phyloP scores from a whole-genome alignment of 306 rosid species.

The Hylodesmum podocarpum region DNA sequence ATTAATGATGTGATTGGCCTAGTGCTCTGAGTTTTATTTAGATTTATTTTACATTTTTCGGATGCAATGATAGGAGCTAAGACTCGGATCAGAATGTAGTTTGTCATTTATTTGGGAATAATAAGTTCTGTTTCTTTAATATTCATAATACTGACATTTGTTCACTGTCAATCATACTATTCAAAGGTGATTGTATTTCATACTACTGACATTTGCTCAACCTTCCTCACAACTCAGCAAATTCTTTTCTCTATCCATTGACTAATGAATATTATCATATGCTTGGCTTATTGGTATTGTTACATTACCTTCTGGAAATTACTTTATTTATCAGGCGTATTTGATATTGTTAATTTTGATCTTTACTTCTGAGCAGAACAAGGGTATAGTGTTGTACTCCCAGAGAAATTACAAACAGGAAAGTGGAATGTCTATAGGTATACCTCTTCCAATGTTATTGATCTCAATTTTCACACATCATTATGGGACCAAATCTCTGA shows the following conservation, averaged over 20 bases:
- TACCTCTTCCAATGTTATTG: constrained; percentile 22
- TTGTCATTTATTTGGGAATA: constrained; percentile 8
- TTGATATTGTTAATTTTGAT: constrained; percentile 30
- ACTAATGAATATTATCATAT: background rate
- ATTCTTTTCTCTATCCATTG: background rate
- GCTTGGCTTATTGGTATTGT: background rate
- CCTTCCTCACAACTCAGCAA: background rate
- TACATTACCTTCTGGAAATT: constrained; percentile 10
- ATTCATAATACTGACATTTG: constrained; percentile 3
- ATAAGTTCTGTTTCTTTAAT: background rate
- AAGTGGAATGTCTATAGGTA: constrained; percentile 97
- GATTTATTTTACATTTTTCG: background rate
- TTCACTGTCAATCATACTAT: background rate
- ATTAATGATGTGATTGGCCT: background rate
- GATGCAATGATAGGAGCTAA: background rate
- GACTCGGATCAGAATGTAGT: background rate
- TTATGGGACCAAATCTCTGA: constrained; percentile 1
- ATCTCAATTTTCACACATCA: constrained; percentile 8
- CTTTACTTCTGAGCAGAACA: constrained; percentile 67
- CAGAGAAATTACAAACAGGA: constrained; percentile 92
- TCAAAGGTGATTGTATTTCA: constrained; percentile 1
- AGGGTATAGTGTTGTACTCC: constrained; percentile 91
- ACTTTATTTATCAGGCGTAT: background rate
- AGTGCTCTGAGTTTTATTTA: constrained; percentile 8
- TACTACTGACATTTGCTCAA: constrained; percentile 8